phyloP scores from a whole-genome alignment of 257 asterid genomes.

The Cordia subcordata region DNA sequence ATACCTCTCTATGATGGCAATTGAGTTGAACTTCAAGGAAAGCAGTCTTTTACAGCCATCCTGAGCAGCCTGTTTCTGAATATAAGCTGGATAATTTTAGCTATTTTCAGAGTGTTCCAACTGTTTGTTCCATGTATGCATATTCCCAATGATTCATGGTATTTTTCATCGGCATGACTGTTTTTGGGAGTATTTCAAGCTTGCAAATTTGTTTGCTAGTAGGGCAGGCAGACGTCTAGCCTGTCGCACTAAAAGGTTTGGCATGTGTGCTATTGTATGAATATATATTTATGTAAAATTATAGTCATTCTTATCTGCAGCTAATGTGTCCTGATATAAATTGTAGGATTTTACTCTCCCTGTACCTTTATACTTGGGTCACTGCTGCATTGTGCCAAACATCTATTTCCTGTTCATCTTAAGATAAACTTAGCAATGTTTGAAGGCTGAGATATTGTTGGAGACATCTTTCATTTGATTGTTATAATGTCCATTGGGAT shows the following conservation, averaged over 20 bases:
- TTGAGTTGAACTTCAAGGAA: not conserved
- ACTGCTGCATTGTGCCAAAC: not conserved
- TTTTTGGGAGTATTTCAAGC: no score
- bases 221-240: no score
- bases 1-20: not conserved
- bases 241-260: no score
- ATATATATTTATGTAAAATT: no score
- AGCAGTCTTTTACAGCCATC: not conserved
- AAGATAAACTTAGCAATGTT: not conserved
- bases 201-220: no score
- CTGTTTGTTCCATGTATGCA: no score
- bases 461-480: not conserved
- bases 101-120: no score
- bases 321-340: not conserved
- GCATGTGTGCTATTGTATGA: no score
- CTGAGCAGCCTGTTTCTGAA: not conserved
- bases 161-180: no score
- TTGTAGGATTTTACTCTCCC: not conserved
- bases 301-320: no score
- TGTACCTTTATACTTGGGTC: not conserved
- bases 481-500: not conserved
- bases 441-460: not conserved
- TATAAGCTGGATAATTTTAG: not conserved
- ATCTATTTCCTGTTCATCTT: not conserved
- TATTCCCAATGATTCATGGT: no score